phyloP scores from a whole-genome alignment of 768 basidiomycete genomes.

The Tubosaeta brunneosetosa region DNA sequence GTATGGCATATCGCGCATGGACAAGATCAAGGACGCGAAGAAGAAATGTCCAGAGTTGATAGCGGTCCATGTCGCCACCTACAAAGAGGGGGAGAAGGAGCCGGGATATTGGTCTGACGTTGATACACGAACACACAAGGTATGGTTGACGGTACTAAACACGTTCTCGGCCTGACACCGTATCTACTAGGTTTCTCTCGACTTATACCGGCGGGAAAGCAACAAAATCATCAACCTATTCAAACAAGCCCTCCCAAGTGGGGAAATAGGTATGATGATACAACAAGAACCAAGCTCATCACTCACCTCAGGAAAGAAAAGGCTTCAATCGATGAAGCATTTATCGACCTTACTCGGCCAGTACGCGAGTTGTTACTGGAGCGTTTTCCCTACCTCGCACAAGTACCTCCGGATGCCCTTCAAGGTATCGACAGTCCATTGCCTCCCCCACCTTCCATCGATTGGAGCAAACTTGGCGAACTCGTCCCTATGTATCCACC shows the following conservation, averaged over 20 bases:
- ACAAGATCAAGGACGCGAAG: constrained; percentile 74
- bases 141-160: constrained; percentile 23
- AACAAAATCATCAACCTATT: constrained; percentile 81
- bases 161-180: neutral
- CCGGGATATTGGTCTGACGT: constrained; percentile 92
- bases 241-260: constrained; percentile 69
- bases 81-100: constrained; percentile 79
- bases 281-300: neutral
- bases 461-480: constrained; percentile 58
- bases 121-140: constrained; percentile 90
- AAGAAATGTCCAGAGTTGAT: constrained; percentile 80
- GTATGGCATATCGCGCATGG: constrained; percentile 92
- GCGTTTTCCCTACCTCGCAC: constrained; percentile 70
- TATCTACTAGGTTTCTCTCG: constrained; percentile 70
- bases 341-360: constrained; percentile 83
- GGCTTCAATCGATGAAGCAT: constrained; percentile 96
- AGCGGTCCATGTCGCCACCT: constrained; percentile 93
- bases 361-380: constrained; percentile 72
- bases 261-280: constrained; percentile 66
- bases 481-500: constrained; percentile 52
- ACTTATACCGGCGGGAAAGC: constrained; percentile 89
- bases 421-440: constrained; percentile 71
- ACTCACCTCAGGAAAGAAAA: constrained; percentile 56
- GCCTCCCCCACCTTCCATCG: constrained; percentile 63
- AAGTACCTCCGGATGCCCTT: constrained; percentile 64